Base-by-base conservation (phyloP, 768 basidiomycete species). In the Mycena leptocephala region DNA sequence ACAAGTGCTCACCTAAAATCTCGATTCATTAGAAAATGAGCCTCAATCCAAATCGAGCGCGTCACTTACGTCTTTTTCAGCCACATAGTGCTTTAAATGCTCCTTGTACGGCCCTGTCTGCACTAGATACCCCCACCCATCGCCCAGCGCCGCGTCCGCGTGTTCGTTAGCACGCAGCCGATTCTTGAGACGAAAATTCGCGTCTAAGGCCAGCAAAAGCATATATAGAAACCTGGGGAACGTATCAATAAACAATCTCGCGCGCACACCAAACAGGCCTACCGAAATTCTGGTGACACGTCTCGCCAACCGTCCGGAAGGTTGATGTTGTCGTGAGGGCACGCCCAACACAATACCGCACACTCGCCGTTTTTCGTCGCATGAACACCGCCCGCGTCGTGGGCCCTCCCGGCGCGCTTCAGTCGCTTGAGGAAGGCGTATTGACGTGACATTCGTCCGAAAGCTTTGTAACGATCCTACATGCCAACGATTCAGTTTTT, bases 1-100 rank as follows among this genome's bases (percentile, higher is more conserved):
- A 55, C 80, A 81, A n/a, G 75, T 77, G 28, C 74, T 76, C 2
- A 80, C 66, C 80, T 81, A n/a, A n/a, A n/a, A n/a, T n/a, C n/a
- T 8, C 6, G 16, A 9, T 24, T 41, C 28, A 22, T 62, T 32
- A 66, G 53, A 35, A 59, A 33, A 8, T 20, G 28, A n/a, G 3
- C 4, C 20, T 18, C 28, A 41, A 35, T 2, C 24, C n/a, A 5
- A 41, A 26, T n/a, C n/a, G n/a, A 18, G 30, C 8, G 6, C 10
- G n/a, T 24, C 13, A 43, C 76, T 30, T 28, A 77, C 76, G 33
- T 77, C 72, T 10, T 73, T 68, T 26, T 77, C 76, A 0, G 62
- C 69, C 2, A 76, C 75, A 33, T 76, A 76, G 9, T 24, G 1
- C 16, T 32, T 28, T 13, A 76, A 32, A 20, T 70, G 66, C 14